A percentile compares a stretch with the other conserved stretches of the same genome.
phyloP scores from a whole-genome alignment of 108 stramenopile genomes.

The Aurantiochytrium sp. region DNA sequence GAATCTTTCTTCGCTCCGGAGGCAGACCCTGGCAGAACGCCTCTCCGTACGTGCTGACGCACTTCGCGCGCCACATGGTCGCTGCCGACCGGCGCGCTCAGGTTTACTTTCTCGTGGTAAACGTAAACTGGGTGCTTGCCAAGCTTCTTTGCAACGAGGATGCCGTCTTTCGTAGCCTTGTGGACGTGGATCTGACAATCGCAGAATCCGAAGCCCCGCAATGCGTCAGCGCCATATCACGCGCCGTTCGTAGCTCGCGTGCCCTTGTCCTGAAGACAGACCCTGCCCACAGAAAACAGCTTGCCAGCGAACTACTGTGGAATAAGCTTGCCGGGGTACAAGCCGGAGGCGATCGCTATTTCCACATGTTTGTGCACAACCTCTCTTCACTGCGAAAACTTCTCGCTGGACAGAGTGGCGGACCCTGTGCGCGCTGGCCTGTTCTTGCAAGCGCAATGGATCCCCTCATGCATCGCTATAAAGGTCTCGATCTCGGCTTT shows the following conservation, averaged over 20 bases:
- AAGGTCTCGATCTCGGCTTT: not conserved
- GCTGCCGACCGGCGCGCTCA: not conserved
- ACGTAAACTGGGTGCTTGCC: not conserved
- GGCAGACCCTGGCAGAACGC: not conserved
- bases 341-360: not conserved
- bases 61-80: not conserved
- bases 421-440: not conserved
- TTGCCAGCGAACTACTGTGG: not conserved
- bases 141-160: not conserved
- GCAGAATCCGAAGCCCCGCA: not conserved
- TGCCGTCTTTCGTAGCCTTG: not conserved
- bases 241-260: not conserved
- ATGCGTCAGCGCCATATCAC: not conserved
- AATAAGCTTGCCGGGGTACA: not conserved
- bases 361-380: not conserved
- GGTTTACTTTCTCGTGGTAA: not conserved
- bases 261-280: not conserved
- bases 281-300: not conserved
- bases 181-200: not conserved
- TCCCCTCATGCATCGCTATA: not conserved
- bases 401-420: not conserved
- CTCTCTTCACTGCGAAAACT: not conserved
- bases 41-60: not conserved
- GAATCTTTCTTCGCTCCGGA: not conserved
- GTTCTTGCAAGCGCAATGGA: not conserved